Evolutionary conservation across 2,329 filamentous ascomycete species (phyloP), one percentile per base, ranked within the genome.

Genomic region (Colletotrichum cordylinicola): DNA sequence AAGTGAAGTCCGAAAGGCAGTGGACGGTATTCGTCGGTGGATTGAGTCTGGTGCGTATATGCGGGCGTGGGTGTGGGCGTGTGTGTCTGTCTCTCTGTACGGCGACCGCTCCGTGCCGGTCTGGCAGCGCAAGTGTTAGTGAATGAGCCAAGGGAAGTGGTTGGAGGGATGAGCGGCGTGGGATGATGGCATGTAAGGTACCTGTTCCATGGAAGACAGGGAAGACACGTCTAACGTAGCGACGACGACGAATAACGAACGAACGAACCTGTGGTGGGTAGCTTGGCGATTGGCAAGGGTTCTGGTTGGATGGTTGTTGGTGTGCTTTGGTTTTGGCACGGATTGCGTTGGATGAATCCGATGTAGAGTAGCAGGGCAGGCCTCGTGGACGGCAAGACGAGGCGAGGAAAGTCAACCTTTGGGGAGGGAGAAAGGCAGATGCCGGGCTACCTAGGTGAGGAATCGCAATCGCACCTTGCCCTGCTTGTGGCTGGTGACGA

Each of bases 1-100:
- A 76, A 76, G 65, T 76, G 74, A 74, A 61, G 74, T 43, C 74
- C 74, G 74, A 76, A 76, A 48, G 58, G 58, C 33, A 62, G 55
- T 24, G 16, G n/a, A 27, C 16, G 61, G 29, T 37, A 52, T 67
- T 69, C 62, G 73, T 67, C 56, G 33, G 37, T 70, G 39, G 55
- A 48, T 29, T 67, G 62, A 55, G 9, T 72, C n/a, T 66, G 37
- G 37, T 71, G 68, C 9, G 39, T n/a, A 18, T n/a, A 18, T 55
- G 24, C 60, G 55, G 55, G 27, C 55, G 55, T 24, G 21, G 55
- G 24, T 24, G 55, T 58, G 39, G 10, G 18, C 2, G 18, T 48
- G 39, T n/a, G 18, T 48, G 5, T 43, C 39, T 35, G 10, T 24
- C n/a, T 60, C 29, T 60, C 43, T 52, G 10, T 21, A 52, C 43